phyloP scores from a whole-genome alignment of 1,139 yeast species.

The Taphrina confusa region DNA sequence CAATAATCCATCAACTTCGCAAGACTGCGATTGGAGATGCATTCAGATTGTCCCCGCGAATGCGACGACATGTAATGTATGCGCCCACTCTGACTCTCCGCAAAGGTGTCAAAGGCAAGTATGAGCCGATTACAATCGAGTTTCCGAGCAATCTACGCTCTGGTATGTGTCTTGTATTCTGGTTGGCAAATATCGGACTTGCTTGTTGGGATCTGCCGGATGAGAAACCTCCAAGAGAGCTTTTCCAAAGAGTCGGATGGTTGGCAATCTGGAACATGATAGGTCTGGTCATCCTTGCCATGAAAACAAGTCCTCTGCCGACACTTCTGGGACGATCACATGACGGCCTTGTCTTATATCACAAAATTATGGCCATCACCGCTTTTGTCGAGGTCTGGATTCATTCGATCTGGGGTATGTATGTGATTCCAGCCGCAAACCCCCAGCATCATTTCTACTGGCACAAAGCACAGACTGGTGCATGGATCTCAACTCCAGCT shows the following conservation, averaged over 20 bases:
- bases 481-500: conserved; percentile 7
- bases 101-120: background rate
- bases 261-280: conserved; percentile 14
- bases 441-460: conserved; percentile 7
- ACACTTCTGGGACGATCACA: conserved; percentile 2
- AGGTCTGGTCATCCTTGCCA: conserved; percentile 4
- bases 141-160: background rate
- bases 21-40: conserved; percentile 5
- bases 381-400: conserved; percentile 11
- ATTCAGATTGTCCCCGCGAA: background rate
- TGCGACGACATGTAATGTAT: conserved; percentile 2
- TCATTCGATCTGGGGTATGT: conserved; percentile 16
- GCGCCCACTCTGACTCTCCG: background rate
- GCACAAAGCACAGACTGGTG: conserved; percentile 18
- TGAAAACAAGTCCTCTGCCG: conserved; percentile 13
- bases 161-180: conserved; percentile 1
- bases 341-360: conserved; percentile 9
- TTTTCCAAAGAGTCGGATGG: conserved; percentile 19
- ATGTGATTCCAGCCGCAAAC: background rate
- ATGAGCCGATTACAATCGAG: background rate
- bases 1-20: background rate
- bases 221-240: conserved; percentile 4
- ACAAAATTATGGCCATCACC: conserved; percentile 3
- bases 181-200: background rate
- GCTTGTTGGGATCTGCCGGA: conserved; percentile 8